These are phyloP conservation scores for Boechera stricta DNA, from an alignment of 345 rosid species.

Conservation along the genomic window DNA sequence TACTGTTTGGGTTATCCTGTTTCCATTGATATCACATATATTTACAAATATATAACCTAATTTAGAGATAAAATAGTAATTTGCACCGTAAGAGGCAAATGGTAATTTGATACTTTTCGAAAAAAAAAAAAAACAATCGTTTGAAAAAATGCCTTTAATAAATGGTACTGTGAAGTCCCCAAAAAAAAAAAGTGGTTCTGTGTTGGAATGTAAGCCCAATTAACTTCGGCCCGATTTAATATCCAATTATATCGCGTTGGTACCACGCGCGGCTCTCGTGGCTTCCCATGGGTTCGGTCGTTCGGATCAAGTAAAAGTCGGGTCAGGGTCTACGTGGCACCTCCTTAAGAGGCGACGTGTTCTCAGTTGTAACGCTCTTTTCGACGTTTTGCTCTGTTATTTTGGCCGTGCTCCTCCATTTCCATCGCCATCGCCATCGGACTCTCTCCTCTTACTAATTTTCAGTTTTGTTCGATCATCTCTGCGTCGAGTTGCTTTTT, in stretches of 20 bases:
- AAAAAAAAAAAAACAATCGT: no score
- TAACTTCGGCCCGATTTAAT: neutral
- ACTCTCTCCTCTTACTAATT: neutral
- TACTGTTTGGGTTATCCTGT: no score
- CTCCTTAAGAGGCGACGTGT: slow-evolving; percentile 30
- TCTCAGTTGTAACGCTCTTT: slow-evolving; percentile 26
- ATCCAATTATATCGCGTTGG: neutral
- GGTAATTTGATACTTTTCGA: no score
- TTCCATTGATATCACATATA: no score
- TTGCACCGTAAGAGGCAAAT: no score
- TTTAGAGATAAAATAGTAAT: no score
- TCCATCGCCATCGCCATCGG: slow-evolving; percentile 42
- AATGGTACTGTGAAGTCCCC: no score
- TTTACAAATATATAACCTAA: no score
- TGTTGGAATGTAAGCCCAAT: neutral
- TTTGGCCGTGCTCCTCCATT: slow-evolving; percentile 27
- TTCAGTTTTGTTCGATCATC: neutral
- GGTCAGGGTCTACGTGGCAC: slow-evolving; percentile 40
- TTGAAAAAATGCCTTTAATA: no score
- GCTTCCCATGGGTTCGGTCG: slow-evolving; percentile 8
- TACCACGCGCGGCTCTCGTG: slow-evolving; percentile 22
- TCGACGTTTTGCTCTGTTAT: slow-evolving; percentile 27
- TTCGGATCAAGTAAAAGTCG: slow-evolving; percentile 12
- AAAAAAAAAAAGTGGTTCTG: no score
- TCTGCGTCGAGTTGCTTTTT: slow-evolving; percentile 6